Evolutionary conservation across 1,284 basidiomycete species (phyloP), one percentile per base, ranked within the genome.

Genomic region (Mycena citricolor): DNA sequence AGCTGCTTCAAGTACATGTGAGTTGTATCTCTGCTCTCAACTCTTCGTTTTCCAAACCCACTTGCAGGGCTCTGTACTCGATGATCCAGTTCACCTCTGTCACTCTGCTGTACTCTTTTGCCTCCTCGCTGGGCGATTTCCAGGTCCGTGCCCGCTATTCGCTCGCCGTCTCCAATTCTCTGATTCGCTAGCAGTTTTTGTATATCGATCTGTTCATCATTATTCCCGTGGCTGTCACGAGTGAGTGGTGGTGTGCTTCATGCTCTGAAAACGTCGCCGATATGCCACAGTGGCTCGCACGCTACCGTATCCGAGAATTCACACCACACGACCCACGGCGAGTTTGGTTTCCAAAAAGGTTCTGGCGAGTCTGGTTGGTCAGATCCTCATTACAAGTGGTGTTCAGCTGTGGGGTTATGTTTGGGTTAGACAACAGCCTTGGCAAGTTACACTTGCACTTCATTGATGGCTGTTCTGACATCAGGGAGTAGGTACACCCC

Each of bases 1-100:
- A 94, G 91, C 56, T 99, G 97, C 70, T 99, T 99, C 83, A 98
- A 97, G 69, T 97, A 95, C 61, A 97, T 97, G 94, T 91, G 58
- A 67, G 88, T 72, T 20, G 8, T 6, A n/a, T 19, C 28, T 23
- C 5, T 24, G 25, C 25, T 26, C n/a, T n/a, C n/a, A 25, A 2
- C 28, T 38, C 19, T 23, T 28, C 17, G 40, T 40, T 50, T 57
- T 12, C 50, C 52, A 16, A n/a, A 26, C 24, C 19, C 30, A 20
- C 33, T 24, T 49, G 20, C 54, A 91, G 89, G 90, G 90, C 90
- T 0, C 64, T 93, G 36, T 93, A 92, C 64, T 92, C 90, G n/a
- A 69, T 94, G 43, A 92, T 94, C 51, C 90, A 97, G 66, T 93
- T 90, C 57, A 88, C 83, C 19, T 81, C 83, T 1, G 90, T 99